Conservation (phyloP, 2,329 filamentous ascomycete genomes). For the Neonectria punicea region DNA sequence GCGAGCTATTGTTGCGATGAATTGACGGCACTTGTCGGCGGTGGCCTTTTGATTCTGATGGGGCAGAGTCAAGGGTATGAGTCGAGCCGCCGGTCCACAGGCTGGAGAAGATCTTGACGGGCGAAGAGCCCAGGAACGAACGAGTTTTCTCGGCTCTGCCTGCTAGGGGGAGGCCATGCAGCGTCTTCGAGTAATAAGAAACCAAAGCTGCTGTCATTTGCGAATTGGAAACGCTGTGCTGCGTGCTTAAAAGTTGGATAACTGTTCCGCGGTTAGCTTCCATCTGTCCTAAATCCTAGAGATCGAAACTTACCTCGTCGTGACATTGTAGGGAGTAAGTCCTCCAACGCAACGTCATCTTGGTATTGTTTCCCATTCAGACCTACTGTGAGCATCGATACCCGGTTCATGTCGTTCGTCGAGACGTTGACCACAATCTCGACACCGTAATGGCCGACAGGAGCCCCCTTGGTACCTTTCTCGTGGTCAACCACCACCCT, state of each 20-base stretch:
- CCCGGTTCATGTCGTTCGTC: constrained; percentile 61
- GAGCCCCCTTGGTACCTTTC: constrained; percentile 72
- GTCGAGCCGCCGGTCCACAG: constrained; percentile 73
- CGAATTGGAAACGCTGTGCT: constrained; percentile 75
- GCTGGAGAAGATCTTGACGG: constrained; percentile 89
- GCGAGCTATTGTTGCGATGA: constrained; percentile 58
- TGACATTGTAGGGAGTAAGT: constrained; percentile 80
- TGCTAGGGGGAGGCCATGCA: constrained; percentile 74
- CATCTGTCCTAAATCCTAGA: background rate
- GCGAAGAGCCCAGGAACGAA: constrained; percentile 82
- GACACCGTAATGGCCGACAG: constrained; percentile 74
- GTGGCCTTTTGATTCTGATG: constrained; percentile 48
- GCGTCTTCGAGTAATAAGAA: constrained; percentile 79
- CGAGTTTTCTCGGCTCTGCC: constrained; percentile 72
- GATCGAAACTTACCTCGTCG: constrained; percentile 69
- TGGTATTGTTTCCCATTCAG: constrained; percentile 76
- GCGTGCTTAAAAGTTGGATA: constrained; percentile 75
- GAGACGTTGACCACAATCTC: constrained; percentile 75
- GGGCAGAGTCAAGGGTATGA: constrained; percentile 48
- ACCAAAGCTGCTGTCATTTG: constrained; percentile 75
- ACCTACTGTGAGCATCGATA: constrained; percentile 66
- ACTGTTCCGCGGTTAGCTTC: constrained; percentile 62
- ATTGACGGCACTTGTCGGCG: constrained; percentile 55
- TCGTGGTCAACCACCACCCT: constrained; percentile 79
- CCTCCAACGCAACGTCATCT: constrained; percentile 77